phyloP scores from a whole-genome alignment of 1,284 basidiomycete species.

The Tilletia indica region DNA sequence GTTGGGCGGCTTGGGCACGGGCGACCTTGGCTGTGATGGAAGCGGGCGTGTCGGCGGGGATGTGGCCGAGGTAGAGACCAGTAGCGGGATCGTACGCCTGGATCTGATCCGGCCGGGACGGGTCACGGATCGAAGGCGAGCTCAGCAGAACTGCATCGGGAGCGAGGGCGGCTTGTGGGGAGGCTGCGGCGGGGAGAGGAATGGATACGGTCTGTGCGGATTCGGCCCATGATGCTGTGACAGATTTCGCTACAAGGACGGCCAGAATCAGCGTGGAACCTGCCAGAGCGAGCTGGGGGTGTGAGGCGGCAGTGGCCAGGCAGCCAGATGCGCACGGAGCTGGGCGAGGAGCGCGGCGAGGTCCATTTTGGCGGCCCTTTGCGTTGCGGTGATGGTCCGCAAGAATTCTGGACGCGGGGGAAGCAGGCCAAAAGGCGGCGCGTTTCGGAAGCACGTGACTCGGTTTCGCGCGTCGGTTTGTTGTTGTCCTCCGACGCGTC shows the following conservation, averaged over 20 bases:
- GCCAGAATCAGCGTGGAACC: not conserved
- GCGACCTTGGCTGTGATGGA: constrained; percentile 72
- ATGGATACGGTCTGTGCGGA: constrained; percentile 23
- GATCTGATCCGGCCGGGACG: constrained; percentile 61
- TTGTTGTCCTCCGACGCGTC: no score
- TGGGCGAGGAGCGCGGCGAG: constrained; percentile 26
- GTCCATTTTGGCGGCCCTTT: constrained; percentile 64
- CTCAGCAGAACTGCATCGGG: constrained; percentile 30
- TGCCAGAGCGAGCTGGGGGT: not conserved
- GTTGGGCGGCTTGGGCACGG: constrained; percentile 69
- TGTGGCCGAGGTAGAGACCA: constrained; percentile 70
- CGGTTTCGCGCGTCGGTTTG: no score
- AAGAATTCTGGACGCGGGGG: no score
- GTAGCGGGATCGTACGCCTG: constrained; percentile 90
- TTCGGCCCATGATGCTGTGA: not conserved
- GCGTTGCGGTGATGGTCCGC: no score
- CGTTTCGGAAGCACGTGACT: no score
- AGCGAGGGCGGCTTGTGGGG: constrained; percentile 3
- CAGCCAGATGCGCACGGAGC: not conserved
- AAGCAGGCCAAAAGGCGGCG: no score
- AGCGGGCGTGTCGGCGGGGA: constrained; percentile 67
- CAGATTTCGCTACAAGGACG: not conserved
- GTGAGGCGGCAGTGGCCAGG: not conserved
- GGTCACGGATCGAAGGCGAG: constrained; percentile 25
- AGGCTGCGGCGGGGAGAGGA: constrained; percentile 25